phyloP scores from a whole-genome alignment of 2,329 filamentous ascomycete genomes.

The Monilinia vaccinii-corymbosi region DNA sequence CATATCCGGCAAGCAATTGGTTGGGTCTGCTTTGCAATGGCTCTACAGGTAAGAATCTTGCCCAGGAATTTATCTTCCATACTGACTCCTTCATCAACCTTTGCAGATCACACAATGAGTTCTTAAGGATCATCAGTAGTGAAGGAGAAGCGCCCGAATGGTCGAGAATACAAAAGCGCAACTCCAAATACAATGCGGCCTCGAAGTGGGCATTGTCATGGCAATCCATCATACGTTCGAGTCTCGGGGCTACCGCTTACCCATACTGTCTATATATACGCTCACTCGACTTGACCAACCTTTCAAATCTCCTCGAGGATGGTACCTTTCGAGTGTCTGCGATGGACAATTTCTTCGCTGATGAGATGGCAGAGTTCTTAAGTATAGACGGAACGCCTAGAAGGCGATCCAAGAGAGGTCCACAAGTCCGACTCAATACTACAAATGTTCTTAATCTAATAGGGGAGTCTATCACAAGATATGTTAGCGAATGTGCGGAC shows the following conservation, averaged over 20 bases:
- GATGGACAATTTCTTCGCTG: constrained; percentile 33
- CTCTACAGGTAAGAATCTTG: constrained; percentile 48
- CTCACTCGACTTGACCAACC: constrained; percentile 52
- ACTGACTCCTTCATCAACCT: constrained; percentile 16
- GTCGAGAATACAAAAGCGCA: constrained; percentile 4
- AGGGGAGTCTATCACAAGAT: constrained; percentile 46
- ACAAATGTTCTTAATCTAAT: constrained; percentile 39
- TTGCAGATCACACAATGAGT: constrained; percentile 37
- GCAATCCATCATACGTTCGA: constrained; percentile 59
- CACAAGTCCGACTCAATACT: constrained; percentile 28
- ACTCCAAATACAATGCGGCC: constrained; percentile 6
- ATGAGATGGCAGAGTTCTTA: constrained; percentile 30
- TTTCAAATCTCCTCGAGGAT: constrained; percentile 50
- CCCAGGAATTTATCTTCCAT: not conserved
- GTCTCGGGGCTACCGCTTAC: constrained; percentile 50
- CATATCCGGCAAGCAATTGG: constrained; percentile 45
- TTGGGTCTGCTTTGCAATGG: constrained; percentile 48
- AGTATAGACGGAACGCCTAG: constrained; percentile 28
- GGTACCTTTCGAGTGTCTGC: constrained; percentile 29
- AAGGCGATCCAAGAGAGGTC: constrained; percentile 22
- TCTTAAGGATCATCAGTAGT: constrained; percentile 35
- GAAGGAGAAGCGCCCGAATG: constrained; percentile 31
- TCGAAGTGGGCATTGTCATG: constrained; percentile 55
- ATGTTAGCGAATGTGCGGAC: constrained; percentile 33
- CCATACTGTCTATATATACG: constrained; percentile 63